phyloP scores from a whole-genome alignment of 73 alveolate species.

The Paramecium caudatum region DNA sequence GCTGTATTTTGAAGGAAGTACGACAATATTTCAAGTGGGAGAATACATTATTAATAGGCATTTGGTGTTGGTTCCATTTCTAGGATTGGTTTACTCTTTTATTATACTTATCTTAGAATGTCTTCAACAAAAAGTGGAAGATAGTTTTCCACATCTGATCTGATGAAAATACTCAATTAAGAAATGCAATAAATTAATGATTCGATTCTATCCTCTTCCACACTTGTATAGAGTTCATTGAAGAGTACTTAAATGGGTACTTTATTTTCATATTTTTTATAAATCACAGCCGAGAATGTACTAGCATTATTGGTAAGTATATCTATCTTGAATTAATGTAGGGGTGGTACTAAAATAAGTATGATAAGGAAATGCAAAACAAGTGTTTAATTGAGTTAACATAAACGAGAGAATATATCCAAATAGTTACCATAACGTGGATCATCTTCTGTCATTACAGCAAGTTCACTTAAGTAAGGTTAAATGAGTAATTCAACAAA shows the following conservation, averaged over 20 bases:
- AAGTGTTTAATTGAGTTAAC: conserved; percentile 62
- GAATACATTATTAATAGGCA: background rate
- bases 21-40: conserved; percentile 15
- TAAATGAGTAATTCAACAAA: conserved; percentile 47
- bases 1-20: conserved; percentile 54
- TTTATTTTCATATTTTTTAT: conserved; percentile 50
- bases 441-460: conserved; percentile 66
- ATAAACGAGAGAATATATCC: conserved; percentile 58
- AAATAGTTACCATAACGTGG: conserved; percentile 49
- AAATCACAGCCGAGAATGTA: conserved; percentile 54
- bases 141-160: conserved; percentile 24
- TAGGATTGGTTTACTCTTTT: conserved; percentile 13
- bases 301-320: conserved; percentile 67
- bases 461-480: conserved; percentile 49
- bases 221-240: background rate
- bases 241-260: conserved; percentile 3
- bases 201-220: conserved; percentile 23
- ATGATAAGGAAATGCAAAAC: conserved; percentile 56
- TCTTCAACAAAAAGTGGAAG: conserved; percentile 17
- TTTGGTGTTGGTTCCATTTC: background rate
- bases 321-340: conserved; percentile 66
- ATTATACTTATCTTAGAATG: background rate
- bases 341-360: conserved; percentile 62
- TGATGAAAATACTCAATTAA: conserved; percentile 28
- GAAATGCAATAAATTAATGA: conserved; percentile 34